Percentiles rank a stretch among this genome's conserved stretches.
Conservation (phyloP, 2,329 filamentous ascomycete genomes). For the Pseudonectria foliicola region DNA sequence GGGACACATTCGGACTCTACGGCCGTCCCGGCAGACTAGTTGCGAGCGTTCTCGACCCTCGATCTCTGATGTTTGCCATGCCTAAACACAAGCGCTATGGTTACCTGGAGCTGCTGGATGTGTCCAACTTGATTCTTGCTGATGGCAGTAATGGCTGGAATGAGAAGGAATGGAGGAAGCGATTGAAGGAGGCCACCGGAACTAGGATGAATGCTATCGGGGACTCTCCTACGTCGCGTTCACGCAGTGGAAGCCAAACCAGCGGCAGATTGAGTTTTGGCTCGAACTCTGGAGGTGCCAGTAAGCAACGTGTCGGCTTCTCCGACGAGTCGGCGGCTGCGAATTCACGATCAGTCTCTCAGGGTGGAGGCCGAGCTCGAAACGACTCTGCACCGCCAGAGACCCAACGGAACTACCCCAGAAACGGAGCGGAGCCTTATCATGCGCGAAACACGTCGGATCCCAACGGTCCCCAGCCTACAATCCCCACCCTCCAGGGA, state of each 20-base stretch:
- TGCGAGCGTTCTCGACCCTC: constrained; percentile 76
- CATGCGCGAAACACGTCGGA: constrained; percentile 45
- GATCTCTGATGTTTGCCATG: constrained; percentile 97
- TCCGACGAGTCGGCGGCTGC: constrained; percentile 45
- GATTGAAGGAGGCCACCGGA: constrained; percentile 81
- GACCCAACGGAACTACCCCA: constrained; percentile 29
- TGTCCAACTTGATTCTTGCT: constrained; percentile 70
- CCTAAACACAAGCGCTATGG: constrained; percentile 81
- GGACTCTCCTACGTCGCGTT: constrained; percentile 34
- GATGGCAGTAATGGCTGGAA: constrained; percentile 71
- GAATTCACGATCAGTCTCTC: constrained; percentile 46
- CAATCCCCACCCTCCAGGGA: constrained; percentile 18
- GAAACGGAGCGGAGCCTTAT: constrained; percentile 27
- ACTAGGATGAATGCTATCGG: constrained; percentile 64
- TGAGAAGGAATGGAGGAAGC: constrained; percentile 83
- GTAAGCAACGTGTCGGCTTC: constrained; percentile 47
- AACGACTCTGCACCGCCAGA: constrained; percentile 46
- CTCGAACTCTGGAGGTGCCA: constrained; percentile 17
- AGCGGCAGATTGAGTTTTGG: constrained; percentile 49
- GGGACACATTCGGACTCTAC: constrained; percentile 87
- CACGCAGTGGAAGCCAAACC: constrained; percentile 51
- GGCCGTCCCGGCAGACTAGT: constrained; percentile 81
- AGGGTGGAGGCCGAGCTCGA: constrained; percentile 33
- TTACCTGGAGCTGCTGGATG: constrained; percentile 83
- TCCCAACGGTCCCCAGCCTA: constrained; percentile 23